Evolutionary conservation across 2,329 filamentous ascomycete species (phyloP), one percentile per base, ranked within the genome.

Genomic region (Cytospora paraplurivora): DNA sequence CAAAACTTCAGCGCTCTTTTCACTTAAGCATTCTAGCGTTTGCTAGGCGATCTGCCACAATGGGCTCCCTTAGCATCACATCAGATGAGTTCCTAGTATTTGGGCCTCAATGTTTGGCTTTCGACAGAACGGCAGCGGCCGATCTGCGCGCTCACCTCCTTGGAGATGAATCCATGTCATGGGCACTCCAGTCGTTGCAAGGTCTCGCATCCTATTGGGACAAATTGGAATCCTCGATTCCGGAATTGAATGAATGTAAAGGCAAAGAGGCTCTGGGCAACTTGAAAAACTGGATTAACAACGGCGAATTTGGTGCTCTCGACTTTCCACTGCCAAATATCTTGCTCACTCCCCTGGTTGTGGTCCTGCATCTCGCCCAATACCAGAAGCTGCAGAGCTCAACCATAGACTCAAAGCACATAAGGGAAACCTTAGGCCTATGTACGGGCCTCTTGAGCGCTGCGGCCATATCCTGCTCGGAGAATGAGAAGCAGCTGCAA

Each of bases 391-490:
- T 12, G 49, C 19, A 19, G 19, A 51, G 19, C 49, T 41, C 38
- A 17, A n/a, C 6, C 13, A 41, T 17, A 5, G 17, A 2, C 38
- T 41, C 38, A 35, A 19, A 17, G 13, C n/a, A 56, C 19, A 12
- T 32, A 15, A 41, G n/a, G 17, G 49, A 57, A 19, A 57, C 59
- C 15, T 15, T 62, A 44, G 78, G 79, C 0, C 74, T 80, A 56
- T 81, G 79, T 41, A 75, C 74, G 1, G 78, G 78, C 0, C 63
- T 80, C 3, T 59, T 81, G 19, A 74, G 68, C 56, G 76, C 79
- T 6, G 64, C 75, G 11, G 76, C 76, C 0, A 73, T 78, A 0
- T 70, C 77, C 0, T 69, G 72, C 63, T 69, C 74, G 17, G 13
- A 55, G 0, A 72, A 68, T 33, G 53, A 59, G 1, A 52, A 62